These are phyloP conservation scores for Arbutus unedo DNA, from an alignment of 148 eudicot species.

Conservation along the genomic window DNA sequence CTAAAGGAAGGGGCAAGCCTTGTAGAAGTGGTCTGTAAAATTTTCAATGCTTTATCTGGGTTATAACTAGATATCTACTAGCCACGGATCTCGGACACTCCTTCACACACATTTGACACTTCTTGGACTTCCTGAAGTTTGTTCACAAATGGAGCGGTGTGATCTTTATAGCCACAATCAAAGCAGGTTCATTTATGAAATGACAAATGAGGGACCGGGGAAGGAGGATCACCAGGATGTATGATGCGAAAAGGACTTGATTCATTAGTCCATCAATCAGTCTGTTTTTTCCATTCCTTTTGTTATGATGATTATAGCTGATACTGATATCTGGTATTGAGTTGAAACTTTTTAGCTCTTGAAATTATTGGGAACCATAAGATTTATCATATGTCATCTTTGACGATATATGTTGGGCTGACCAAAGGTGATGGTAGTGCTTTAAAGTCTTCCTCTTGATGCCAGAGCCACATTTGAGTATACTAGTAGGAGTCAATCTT, in stretches of 20 bases:
- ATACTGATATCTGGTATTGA: not conserved
- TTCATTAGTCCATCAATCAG: not conserved
- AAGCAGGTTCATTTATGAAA: not conserved
- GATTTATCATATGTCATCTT: not conserved
- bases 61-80: constrained; percentile 1
- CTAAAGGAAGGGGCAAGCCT: constrained; percentile 85
- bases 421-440: not conserved
- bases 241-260: not conserved
- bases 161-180: not conserved
- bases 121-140: not conserved
- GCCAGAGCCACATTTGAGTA: not conserved
- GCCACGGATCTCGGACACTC: not conserved
- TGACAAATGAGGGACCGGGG: not conserved
- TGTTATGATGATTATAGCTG: not conserved
- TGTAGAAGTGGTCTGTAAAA: constrained; percentile 77
- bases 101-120: not conserved
- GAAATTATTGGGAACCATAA: not conserved
- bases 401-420: not conserved
- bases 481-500: not conserved
- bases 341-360: not conserved
- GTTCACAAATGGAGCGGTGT: not conserved
- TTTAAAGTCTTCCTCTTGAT: not conserved
- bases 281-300: not conserved
- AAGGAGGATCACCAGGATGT: not conserved
- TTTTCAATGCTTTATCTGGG: not conserved